Evolutionary conservation across 306 rosid species (phyloP).

Genomic region (Comarum palustre): DNA sequence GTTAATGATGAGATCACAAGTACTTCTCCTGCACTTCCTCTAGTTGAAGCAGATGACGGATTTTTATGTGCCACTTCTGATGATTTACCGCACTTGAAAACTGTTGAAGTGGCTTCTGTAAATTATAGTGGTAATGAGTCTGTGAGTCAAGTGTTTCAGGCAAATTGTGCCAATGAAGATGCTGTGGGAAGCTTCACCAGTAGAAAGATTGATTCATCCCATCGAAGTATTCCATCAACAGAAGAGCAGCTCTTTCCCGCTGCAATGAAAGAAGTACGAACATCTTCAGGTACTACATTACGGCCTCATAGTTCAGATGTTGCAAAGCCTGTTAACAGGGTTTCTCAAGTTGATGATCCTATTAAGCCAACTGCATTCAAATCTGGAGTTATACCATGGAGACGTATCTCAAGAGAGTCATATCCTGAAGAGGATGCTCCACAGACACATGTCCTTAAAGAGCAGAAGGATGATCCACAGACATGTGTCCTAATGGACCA

Average conservation of each 20-base stretch:
- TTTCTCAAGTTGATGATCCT: conserved; percentile 26
- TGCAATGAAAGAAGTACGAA: conserved; percentile 35
- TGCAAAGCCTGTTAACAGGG: conserved; percentile 11
- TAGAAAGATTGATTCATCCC: conserved; percentile 32
- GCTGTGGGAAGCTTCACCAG: conserved; percentile 27
- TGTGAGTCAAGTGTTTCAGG: conserved; percentile 30
- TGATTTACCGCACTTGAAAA: conserved; percentile 28
- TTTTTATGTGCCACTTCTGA: conserved; percentile 37
- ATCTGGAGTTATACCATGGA: conserved; percentile 37
- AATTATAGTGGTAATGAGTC: conserved; percentile 29
- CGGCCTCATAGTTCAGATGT: conserved; percentile 31
- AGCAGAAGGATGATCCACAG: conserved; percentile 1
- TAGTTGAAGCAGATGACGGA: conserved; percentile 34
- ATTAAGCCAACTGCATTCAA: conserved; percentile 29
- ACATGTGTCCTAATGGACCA: conserved; percentile 29
- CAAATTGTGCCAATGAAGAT: conserved; percentile 36
- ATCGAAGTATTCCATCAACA: conserved; percentile 8
- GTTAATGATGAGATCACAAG: conserved; percentile 32
- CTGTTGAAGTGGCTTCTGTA: conserved; percentile 39
- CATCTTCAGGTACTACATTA: conserved; percentile 21
- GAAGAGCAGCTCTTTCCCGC: conserved; percentile 38
- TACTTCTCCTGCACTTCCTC: conserved; percentile 35
- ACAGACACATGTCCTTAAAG: conserved; percentile 20
- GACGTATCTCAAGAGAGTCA: conserved; percentile 18
- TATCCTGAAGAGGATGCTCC: conserved; percentile 22